These are phyloP conservation scores for Tolypocladium sp. DNA, from an alignment of 2,329 filamentous ascomycete species.

Conservation along the genomic window DNA sequence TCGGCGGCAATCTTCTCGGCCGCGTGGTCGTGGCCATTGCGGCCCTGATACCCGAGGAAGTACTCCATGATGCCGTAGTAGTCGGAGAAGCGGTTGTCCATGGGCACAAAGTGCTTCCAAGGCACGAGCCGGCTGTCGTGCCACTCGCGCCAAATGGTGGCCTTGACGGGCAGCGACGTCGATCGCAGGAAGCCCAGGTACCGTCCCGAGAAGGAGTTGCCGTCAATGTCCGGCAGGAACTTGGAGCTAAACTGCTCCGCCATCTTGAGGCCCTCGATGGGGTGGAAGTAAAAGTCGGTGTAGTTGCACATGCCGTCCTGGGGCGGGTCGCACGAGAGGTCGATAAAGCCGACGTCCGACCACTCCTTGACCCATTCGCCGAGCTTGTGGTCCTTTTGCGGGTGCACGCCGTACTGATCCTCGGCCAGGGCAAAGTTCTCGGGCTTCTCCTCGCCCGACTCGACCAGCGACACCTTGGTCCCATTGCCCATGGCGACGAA, in stretches of 20 bases:
- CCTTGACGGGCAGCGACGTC: constrained; percentile 65
- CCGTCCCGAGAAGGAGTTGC: constrained; percentile 60
- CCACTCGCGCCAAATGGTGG: constrained; percentile 73
- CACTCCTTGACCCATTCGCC: constrained; percentile 39
- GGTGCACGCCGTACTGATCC: constrained; percentile 35
- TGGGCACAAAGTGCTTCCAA: constrained; percentile 75
- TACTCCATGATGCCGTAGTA: constrained; percentile 67
- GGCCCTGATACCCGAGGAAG: constrained; percentile 52
- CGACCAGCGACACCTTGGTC: constrained; percentile 43
- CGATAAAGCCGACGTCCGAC: constrained; percentile 43
- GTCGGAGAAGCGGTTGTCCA: constrained; percentile 66
- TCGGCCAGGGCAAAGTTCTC: constrained; percentile 47
- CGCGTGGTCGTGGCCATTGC: constrained; percentile 40
- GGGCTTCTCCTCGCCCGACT: constrained; percentile 29
- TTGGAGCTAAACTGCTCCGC: constrained; percentile 52
- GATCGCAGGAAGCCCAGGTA: constrained; percentile 62
- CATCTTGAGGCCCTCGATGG: constrained; percentile 30
- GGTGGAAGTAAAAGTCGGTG: constrained; percentile 34
- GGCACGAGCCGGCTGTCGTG: constrained; percentile 64
- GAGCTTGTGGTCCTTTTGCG: constrained; percentile 33
- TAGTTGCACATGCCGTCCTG: constrained; percentile 35
- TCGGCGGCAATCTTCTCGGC: constrained; percentile 56
- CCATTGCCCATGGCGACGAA: constrained; percentile 66
- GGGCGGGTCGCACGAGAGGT: constrained; percentile 40
- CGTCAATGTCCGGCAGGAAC: constrained; percentile 69